phyloP scores from a whole-genome alignment of 164 flowering plant species.

The Cinnamomum chago region DNA sequence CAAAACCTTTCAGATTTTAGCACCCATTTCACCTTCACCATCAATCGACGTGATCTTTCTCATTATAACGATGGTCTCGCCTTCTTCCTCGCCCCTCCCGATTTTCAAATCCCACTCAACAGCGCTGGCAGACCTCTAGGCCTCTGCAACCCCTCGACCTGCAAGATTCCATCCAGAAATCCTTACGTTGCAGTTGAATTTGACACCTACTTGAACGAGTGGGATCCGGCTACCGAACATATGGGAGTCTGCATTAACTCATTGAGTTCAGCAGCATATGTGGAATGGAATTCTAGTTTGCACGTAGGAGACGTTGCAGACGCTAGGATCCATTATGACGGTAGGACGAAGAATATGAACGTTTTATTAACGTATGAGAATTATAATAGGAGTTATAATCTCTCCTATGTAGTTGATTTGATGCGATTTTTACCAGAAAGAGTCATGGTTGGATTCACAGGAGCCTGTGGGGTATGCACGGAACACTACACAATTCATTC shows the following conservation, averaged over 20 bases:
- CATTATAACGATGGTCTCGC: no score
- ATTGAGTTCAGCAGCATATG: slow-evolving; percentile 14
- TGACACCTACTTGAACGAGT: slow-evolving; percentile 22
- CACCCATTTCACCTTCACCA: no score
- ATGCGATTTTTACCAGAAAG: slow-evolving; percentile 19
- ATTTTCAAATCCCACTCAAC: neutral
- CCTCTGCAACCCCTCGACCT: slow-evolving; percentile 20
- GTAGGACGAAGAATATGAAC: slow-evolving; percentile 17
- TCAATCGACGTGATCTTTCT: no score
- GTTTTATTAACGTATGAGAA: slow-evolving; percentile 9
- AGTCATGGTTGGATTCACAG: slow-evolving; percentile 25
- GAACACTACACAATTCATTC: slow-evolving; percentile 16
- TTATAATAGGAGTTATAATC: slow-evolving; percentile 1
- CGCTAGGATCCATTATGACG: slow-evolving; percentile 33
- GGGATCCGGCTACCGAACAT: slow-evolving; percentile 32
- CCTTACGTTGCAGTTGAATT: slow-evolving; percentile 39
- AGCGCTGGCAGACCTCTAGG: slow-evolving; percentile 38
- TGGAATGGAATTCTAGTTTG: slow-evolving; percentile 22
- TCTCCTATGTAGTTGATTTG: slow-evolving; percentile 19
- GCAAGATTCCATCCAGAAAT: neutral
- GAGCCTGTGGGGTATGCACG: slow-evolving; percentile 9
- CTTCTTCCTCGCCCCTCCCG: no score
- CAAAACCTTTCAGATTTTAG: no score
- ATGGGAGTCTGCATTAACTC: slow-evolving; percentile 40
- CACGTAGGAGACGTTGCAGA: slow-evolving; percentile 6